A percentile compares a stretch with the other conserved stretches of the same genome.
phyloP scores from a whole-genome alignment of 164 flowering plant species.

The Stephania japonica region DNA sequence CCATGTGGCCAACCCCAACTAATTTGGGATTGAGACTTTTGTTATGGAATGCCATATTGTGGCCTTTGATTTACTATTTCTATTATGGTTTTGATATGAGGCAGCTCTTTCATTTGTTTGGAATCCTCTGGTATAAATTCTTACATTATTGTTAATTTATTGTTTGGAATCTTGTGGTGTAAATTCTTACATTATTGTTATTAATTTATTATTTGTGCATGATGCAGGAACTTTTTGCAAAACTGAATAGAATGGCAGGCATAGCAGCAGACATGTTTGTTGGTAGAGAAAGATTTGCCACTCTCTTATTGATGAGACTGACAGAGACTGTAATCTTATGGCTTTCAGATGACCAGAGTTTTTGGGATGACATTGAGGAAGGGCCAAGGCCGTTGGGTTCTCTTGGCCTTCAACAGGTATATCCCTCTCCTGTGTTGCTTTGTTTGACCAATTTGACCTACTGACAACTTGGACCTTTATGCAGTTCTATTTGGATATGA shows the following conservation, averaged over 20 bases:
- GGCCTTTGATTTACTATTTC: background rate
- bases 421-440: background rate
- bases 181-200: slow-evolving; percentile 3
- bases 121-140: background rate
- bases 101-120: background rate
- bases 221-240: slow-evolving; percentile 73
- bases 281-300: slow-evolving; percentile 91
- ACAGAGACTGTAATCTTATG: slow-evolving; percentile 94
- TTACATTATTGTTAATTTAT: background rate
- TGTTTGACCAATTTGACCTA: slow-evolving; percentile 4
- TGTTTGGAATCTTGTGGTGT: background rate
- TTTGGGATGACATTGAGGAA: slow-evolving; percentile 97
- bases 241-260: slow-evolving; percentile 61
- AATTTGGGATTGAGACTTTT: too few species aligned
- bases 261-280: slow-evolving; percentile 93
- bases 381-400: slow-evolving; percentile 83
- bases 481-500: slow-evolving; percentile 97
- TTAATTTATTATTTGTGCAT: slow-evolving; percentile 1
- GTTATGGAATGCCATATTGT: background rate
- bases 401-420: slow-evolving; percentile 87
- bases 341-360: slow-evolving; percentile 89
- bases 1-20: too few species aligned
- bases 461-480: slow-evolving; percentile 16
- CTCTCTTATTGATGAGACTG: slow-evolving; percentile 81
- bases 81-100: background rate